These are phyloP conservation scores for Colletotrichum tamarilloi DNA, from an alignment of 2,329 filamentous ascomycete genomes.

Conservation along the genomic window DNA sequence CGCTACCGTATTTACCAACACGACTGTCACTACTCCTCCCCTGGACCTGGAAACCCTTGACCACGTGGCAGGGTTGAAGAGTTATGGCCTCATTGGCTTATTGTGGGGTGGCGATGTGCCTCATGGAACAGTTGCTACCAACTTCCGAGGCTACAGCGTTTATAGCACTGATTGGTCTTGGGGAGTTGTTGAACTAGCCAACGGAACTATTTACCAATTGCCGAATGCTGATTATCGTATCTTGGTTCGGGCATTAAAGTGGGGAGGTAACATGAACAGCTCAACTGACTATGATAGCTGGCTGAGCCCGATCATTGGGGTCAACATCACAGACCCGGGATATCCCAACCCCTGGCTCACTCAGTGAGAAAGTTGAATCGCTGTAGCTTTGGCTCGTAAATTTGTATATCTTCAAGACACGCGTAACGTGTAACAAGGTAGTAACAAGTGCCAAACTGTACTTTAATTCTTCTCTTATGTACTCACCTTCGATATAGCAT, in stretches of 20 bases:
- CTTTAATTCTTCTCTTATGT: too few relatives aligned
- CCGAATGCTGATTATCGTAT: conserved; percentile 31
- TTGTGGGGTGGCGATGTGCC: conserved; percentile 24
- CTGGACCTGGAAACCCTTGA: conserved; percentile 18
- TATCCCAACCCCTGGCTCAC: conserved; percentile 17
- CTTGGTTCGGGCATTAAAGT: conserved; percentile 15
- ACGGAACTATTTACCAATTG: conserved; percentile 24
- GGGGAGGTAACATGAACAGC: conserved; percentile 6
- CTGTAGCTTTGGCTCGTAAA: background rate
- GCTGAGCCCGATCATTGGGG: conserved; percentile 22
- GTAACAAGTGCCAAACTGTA: too few relatives aligned
- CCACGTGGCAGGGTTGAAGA: conserved; percentile 17
- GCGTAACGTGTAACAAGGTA: too few relatives aligned
- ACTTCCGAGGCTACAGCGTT: conserved; percentile 23
- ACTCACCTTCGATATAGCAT: too few relatives aligned
- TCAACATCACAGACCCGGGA: conserved; percentile 23
- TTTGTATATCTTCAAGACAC: background rate
- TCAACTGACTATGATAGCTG: conserved; percentile 26
- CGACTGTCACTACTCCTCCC: background rate
- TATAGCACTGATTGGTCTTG: conserved; percentile 20
- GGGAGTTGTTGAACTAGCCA: conserved; percentile 22
- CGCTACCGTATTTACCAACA: background rate
- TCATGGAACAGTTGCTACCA: background rate
- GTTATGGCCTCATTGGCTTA: conserved; percentile 16
- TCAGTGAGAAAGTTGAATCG: background rate